Evolutionary conservation across 169 alveolate genomes (phyloP), one percentile per base, ranked within the genome.

Genomic region (Eimeria acervulina): DNA sequence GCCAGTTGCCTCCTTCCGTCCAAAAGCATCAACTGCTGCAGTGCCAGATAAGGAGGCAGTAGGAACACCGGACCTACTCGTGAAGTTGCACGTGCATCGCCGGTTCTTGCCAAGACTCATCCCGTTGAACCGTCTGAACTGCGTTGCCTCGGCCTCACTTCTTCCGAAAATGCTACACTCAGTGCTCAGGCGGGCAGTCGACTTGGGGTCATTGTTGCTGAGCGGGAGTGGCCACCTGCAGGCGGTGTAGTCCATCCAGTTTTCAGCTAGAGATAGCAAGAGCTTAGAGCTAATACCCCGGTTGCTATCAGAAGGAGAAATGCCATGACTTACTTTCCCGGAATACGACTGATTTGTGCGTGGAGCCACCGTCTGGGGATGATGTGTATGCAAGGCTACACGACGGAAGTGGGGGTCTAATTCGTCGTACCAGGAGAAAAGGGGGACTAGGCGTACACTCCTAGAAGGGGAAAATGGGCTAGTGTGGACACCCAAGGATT

Each of bases 201-300:
- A 36, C 59, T 59, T 42, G 12, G 94, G 94, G 47, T 87, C 94
- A 63, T 87, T 87, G 94, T 61, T 87, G 63, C 80, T 87, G 33
- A 87, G 94, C 26, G 94, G 94, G 36, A 59, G 94, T 28, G 94
- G 94, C 94, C 94, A 87, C 23, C 33, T 61, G 81, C 94, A 87
- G 38, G 94, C 94, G 47, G 83, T 87, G 66, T 87, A 87, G 63
- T 87, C 94, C 94, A 87, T 87, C 94, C 94, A 87, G 63, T 87
- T 87, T 87, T 87, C 94, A 21, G 94, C 80, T 42, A 87, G 68
- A 38, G 83, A 61, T 13, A 87, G 70, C 83, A 87, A 52, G 28
- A 87, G 78, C 81, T 63, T 87, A 28, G 61, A 59, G 19, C 70
- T 38, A 36, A 21, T 21, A 0, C 21, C 83, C 40, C 83, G 52